phyloP scores from a whole-genome alignment of 345 rosid species.

The Stellera chamaejasme region DNA sequence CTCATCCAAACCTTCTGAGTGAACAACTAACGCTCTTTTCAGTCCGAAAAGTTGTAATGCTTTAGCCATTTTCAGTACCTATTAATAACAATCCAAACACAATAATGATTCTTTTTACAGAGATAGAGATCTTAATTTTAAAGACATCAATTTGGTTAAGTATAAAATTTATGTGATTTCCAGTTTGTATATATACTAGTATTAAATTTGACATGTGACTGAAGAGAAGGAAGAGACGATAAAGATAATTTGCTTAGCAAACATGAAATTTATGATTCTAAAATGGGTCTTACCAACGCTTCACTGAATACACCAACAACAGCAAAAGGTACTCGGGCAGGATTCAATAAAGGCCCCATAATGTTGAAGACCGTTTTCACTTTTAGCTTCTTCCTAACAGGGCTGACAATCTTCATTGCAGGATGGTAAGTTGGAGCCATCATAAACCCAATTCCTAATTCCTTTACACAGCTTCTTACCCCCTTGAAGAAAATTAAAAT shows the following conservation, averaged over 20 bases:
- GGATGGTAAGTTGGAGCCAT: constrained; percentile 88
- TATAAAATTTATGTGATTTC: too few relatives aligned
- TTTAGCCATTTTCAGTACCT: constrained; percentile 91
- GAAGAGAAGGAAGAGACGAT: too few relatives aligned
- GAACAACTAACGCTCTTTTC: constrained; percentile 92
- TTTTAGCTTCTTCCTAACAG: constrained; percentile 80
- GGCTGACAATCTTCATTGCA: constrained; percentile 80
- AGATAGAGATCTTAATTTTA: too few relatives aligned
- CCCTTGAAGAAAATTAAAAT: constrained; percentile 29
- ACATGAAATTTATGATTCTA: too few relatives aligned
- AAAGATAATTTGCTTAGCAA: too few relatives aligned
- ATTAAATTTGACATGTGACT: too few relatives aligned
- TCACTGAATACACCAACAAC: constrained; percentile 89
- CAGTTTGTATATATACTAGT: too few relatives aligned
- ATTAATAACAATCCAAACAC: constrained; percentile 11
- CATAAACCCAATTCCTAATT: constrained; percentile 90
- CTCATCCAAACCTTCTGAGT: constrained; percentile 93
- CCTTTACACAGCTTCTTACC: constrained; percentile 63
- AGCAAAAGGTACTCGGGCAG: constrained; percentile 73
- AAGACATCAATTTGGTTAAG: too few relatives aligned
- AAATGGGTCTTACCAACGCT: constrained; percentile 41
- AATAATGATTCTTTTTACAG: too few relatives aligned
- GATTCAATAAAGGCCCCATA: constrained; percentile 91
- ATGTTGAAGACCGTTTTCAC: constrained; percentile 78
- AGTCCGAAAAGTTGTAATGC: constrained; percentile 85